Evolutionary conservation across 179 eudicot genomes (phyloP).

Genomic region (Spergularia azorica): DNA sequence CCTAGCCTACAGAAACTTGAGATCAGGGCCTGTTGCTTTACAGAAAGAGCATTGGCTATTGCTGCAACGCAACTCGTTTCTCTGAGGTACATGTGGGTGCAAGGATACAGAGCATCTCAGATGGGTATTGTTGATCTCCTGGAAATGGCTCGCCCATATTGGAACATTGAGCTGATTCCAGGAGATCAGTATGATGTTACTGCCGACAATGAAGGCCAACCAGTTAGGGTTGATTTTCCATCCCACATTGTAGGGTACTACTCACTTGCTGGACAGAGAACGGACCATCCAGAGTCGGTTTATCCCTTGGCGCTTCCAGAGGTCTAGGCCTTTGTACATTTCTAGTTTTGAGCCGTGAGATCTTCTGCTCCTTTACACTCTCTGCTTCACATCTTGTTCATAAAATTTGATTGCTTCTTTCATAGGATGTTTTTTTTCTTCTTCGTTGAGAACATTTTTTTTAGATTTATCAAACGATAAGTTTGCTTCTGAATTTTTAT

Average conservation of each 20-base stretch:
- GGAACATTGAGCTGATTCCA: constrained; percentile 89
- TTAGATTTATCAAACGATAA: constrained; percentile 17
- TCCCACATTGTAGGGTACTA: constrained; percentile 84
- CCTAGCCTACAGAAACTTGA: constrained; percentile 82
- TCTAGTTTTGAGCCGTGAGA: not conserved
- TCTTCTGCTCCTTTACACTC: constrained; percentile 14
- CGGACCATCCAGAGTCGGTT: constrained; percentile 66
- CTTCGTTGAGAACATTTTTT: constrained; percentile 4
- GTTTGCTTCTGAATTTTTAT: constrained; percentile 16
- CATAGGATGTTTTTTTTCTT: not conserved
- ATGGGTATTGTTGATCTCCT: constrained; percentile 45
- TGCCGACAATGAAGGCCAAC: constrained; percentile 37
- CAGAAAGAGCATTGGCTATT: constrained; percentile 67
- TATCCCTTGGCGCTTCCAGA: constrained; percentile 35
- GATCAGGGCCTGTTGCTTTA: constrained; percentile 77
- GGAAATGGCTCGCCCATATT: constrained; percentile 59
- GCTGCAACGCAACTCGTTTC: constrained; percentile 53
- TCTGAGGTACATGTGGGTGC: constrained; percentile 92
- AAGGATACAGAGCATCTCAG: constrained; percentile 61
- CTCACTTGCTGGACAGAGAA: constrained; percentile 79
- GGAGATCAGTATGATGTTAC: constrained; percentile 38
- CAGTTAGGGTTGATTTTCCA: constrained; percentile 46
- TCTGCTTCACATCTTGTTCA: constrained; percentile 21
- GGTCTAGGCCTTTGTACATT: constrained; percentile 24
- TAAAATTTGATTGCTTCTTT: constrained; percentile 13